Evolutionary conservation across 192 early-diverging fungal genomes (phyloP).

Genomic region (Backusella mclennaniae): DNA sequence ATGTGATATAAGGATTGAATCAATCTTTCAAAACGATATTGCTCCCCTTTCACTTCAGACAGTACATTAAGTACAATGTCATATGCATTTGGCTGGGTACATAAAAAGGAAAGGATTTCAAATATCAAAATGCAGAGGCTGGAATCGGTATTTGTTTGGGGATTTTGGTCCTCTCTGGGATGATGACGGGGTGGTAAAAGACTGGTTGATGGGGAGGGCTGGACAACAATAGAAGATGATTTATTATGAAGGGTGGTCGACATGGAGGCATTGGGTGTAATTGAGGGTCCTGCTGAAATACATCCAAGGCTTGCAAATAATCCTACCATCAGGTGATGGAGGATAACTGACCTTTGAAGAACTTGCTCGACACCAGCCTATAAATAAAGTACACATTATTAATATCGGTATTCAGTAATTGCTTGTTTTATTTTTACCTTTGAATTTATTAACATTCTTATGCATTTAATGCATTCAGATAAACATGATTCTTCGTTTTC

Average conservation of each 20-base stretch:
- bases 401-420: not conserved
- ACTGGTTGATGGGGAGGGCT: constrained; percentile 6
- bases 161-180: not conserved
- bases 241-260: not conserved
- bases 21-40: constrained; percentile 52
- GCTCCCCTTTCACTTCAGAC: constrained; percentile 49
- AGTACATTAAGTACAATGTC: constrained; percentile 41
- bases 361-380: constrained; percentile 47
- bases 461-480: constrained; percentile 48
- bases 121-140: not conserved
- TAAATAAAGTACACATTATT: not conserved
- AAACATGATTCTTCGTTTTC: constrained; percentile 45
- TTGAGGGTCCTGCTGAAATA: not conserved
- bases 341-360: constrained; percentile 20
- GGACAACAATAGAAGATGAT: not conserved
- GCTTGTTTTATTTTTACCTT: constrained; percentile 33
- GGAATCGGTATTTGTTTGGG: not conserved
- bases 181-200: not conserved
- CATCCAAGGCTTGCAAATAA: not conserved
- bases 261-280: not conserved
- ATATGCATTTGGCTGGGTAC: constrained; percentile 44
- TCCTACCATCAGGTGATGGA: not conserved
- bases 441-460: constrained; percentile 46
- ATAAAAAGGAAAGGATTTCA: constrained; percentile 46
- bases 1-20: constrained; percentile 33